Evolutionary conservation across 2,329 filamentous ascomycete genomes (phyloP), one percentile per base, ranked within the genome.

Genomic region (Sclerotinia borealis): DNA sequence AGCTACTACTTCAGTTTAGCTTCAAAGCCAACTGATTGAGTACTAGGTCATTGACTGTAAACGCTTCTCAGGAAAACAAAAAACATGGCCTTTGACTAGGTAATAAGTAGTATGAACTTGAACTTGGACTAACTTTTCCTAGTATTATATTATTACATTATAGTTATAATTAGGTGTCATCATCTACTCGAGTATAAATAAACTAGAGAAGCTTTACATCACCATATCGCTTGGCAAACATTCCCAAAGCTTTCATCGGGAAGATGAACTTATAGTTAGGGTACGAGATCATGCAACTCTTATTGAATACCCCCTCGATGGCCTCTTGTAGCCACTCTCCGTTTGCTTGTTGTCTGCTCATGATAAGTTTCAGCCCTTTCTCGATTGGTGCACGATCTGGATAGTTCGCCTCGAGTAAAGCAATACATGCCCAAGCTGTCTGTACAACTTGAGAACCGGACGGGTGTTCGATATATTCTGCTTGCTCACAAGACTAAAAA

Each of bases 201-300:
- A 22, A 15, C 31, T 59, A 72, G 15, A 65, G 25, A 47, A 74
- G 64, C 25, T 51, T 64, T 15, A 64, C 43, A 63, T 74, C 68
- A 10, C 72, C 72, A 69, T 70, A 74, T 47, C 64, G 64, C 61
- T 69, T 72, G 3, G 72, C 69, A 63, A 68, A 99, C 85, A 97
- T 89, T 6, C 95, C 95, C 68, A 99, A 76, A 2, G 95, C 95
- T 78, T 96, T 96, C 74, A 98, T 90, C 1, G 93, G 88, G 77
- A 97, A 99, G 64, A 89, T 90, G 75, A 96, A 95, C 80, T 98
- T 99, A 81, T 99, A 99, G 80, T 99, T 99, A 49, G 93, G 93
- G 74, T 99, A 99, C 0, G 92, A 95, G 68, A 99, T 99, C 92
- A 97, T 98, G 81, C 93, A 98, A 72, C 88, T 95, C 80, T 97